Conservation (phyloP, 805 yeast genomes). For the Zygotorulaspora danielsina region DNA sequence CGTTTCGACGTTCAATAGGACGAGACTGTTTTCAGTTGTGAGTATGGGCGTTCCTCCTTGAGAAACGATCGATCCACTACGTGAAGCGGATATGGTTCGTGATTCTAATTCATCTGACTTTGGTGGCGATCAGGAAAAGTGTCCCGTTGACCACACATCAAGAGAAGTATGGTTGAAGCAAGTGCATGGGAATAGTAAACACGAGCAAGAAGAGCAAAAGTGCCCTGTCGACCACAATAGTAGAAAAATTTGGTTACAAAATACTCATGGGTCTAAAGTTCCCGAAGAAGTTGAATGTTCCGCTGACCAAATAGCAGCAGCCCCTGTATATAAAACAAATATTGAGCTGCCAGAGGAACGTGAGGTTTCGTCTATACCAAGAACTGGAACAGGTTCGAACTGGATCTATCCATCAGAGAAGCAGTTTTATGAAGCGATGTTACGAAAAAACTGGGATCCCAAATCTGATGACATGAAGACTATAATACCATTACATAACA, state of each 20-base stretch:
- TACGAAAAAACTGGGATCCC: constrained; percentile 84
- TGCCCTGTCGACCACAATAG: constrained; percentile 73
- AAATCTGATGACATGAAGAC: constrained; percentile 76
- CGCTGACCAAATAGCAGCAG: constrained; percentile 38
- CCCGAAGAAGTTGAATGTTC: constrained; percentile 40
- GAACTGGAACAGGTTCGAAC: constrained; percentile 61
- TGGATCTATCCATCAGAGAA: constrained; percentile 97
- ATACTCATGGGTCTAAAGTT: constrained; percentile 21
- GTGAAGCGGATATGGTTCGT: constrained; percentile 1
- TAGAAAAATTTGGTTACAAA: constrained; percentile 50
- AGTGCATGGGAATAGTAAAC: constrained; percentile 16
- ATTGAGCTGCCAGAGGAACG: constrained; percentile 62
- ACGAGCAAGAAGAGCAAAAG: constrained; percentile 26
- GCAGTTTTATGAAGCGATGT: constrained; percentile 93
- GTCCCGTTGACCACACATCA: constrained; percentile 69
- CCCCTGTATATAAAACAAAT: constrained; percentile 35
- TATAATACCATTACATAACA: constrained; percentile 90
- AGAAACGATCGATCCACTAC: too few relatives aligned
- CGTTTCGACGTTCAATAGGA: too few relatives aligned
- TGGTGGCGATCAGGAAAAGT: constrained; percentile 35
- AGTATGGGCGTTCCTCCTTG: too few relatives aligned
- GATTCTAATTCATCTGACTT: neutral
- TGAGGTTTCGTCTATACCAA: constrained; percentile 76
- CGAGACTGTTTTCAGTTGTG: too few relatives aligned
- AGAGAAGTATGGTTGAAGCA: constrained; percentile 54